These are phyloP conservation scores for Cucumis variabilis DNA, from an alignment of 331 rosid species.

Conservation along the genomic window DNA sequence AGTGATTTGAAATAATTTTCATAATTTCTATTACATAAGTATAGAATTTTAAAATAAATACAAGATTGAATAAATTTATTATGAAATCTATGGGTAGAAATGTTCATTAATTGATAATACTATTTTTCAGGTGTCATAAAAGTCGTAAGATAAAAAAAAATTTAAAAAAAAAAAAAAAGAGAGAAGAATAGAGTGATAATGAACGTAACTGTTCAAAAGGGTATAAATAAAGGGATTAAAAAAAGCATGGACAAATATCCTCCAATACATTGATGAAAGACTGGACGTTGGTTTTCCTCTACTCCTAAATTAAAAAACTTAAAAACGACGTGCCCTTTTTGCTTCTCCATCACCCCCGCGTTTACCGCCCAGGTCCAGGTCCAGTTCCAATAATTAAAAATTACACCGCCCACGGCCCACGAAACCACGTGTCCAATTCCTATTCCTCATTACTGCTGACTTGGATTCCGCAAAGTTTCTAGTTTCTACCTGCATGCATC, in stretches of 20 bases:
- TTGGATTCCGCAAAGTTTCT: not conserved
- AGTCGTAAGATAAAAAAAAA: too few species aligned
- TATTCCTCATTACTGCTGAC: not conserved
- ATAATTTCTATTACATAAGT: too few species aligned
- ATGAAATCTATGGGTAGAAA: too few species aligned
- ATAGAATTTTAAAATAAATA: too few species aligned
- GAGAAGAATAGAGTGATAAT: too few species aligned
- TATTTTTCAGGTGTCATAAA: too few species aligned
- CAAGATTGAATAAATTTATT: too few species aligned
- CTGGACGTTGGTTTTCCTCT: not conserved
- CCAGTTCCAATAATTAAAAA: not conserved
- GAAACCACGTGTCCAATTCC: conserved; percentile 33
- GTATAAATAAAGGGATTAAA: not conserved
- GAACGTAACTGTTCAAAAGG: too few species aligned
- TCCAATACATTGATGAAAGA: not conserved
- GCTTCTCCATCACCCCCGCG: conserved; percentile 45
- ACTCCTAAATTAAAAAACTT: not conserved
- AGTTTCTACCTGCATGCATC: not conserved
- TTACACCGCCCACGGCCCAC: not conserved
- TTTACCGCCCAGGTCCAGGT: conserved; percentile 35
- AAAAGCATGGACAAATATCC: not conserved
- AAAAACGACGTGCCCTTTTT: not conserved
- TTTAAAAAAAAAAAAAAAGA: too few species aligned
- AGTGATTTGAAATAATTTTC: too few species aligned
- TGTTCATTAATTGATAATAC: too few species aligned